Percentiles rank a stretch among this genome's conserved stretches.
Conservation (phyloP, 2,329 filamentous ascomycete species). For the Kalmusia sp. region DNA sequence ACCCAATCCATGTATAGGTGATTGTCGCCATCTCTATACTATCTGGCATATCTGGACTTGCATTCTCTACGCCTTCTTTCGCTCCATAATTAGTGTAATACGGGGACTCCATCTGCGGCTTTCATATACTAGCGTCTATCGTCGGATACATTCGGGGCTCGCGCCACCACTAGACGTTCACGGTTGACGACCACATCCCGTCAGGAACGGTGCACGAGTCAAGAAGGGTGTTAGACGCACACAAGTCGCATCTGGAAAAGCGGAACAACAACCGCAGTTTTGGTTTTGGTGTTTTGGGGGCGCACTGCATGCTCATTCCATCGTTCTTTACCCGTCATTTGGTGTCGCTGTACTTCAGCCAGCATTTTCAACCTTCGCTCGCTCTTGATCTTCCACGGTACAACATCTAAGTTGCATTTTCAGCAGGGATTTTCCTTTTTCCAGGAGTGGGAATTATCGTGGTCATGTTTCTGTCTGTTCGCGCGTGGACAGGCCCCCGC, state of each 20-base stretch:
- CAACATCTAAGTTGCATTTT: conserved; percentile 35
- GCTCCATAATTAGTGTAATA: conserved; percentile 41
- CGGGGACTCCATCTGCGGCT: conserved; percentile 27
- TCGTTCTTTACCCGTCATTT: conserved; percentile 23
- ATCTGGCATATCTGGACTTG: conserved; percentile 22
- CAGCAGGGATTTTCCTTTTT: conserved; percentile 11
- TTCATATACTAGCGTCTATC: conserved; percentile 34
- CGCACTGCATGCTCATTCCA: conserved; percentile 30
- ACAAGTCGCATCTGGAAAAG: conserved; percentile 22
- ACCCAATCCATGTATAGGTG: conserved; percentile 47
- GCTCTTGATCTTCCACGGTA: conserved; percentile 9
- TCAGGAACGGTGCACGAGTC: conserved; percentile 47
- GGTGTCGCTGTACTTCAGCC: conserved; percentile 1
- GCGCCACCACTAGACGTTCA: conserved; percentile 28
- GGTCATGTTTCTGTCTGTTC: conserved; percentile 13
- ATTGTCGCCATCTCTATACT: conserved; percentile 19
- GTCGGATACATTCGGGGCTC: conserved; percentile 33
- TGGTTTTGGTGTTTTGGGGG: conserved; percentile 39
- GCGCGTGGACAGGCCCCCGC: conserved; percentile 9
- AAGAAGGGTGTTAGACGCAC: conserved; percentile 28
- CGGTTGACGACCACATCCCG: conserved; percentile 45
- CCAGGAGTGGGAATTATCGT: conserved; percentile 5
- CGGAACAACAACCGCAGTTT: conserved; percentile 32
- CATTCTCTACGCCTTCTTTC: conserved; percentile 36
- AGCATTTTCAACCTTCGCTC: conserved; percentile 24